These are phyloP conservation scores for Saraca asoca DNA, from an alignment of 331 rosid species.

Conservation along the genomic window DNA sequence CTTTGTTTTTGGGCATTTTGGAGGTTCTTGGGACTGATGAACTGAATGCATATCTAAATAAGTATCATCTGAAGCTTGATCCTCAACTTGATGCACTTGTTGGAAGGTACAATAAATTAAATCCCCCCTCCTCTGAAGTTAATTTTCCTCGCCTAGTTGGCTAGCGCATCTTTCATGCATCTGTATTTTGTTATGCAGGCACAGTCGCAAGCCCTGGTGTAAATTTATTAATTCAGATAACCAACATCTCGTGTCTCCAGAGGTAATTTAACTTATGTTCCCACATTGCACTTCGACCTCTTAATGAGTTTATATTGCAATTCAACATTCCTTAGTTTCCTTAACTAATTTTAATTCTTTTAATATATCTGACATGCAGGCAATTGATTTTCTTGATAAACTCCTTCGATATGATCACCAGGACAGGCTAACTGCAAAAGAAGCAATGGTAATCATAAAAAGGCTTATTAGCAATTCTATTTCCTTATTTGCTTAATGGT, in stretches of 20 bases:
- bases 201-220: slow-evolving; percentile 95
- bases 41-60: slow-evolving; percentile 78
- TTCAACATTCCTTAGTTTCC: not conserved
- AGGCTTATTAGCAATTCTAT: slow-evolving; percentile 3
- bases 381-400: slow-evolving; percentile 95
- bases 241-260: slow-evolving; percentile 94
- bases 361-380: slow-evolving; percentile 50
- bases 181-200: slow-evolving; percentile 61
- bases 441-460: slow-evolving; percentile 78
- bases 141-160: too few relatives aligned
- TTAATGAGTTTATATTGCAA: slow-evolving; percentile 8
- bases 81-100: slow-evolving; percentile 88
- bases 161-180: not conserved
- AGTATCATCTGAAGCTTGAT: slow-evolving; percentile 83
- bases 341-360: slow-evolving; percentile 15
- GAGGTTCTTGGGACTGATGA: slow-evolving; percentile 97
- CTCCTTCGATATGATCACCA: slow-evolving; percentile 97
- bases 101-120: slow-evolving; percentile 59
- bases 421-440: slow-evolving; percentile 93
- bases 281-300: slow-evolving; percentile 6
- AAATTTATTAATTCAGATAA: slow-evolving; percentile 91
- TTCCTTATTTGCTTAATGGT: not conserved
- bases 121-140: too few relatives aligned
- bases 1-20: slow-evolving; percentile 24
- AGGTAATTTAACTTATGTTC: slow-evolving; percentile 52